Conservation (phyloP, 176 grass and related monocot genomes). For the Avena insularis region DNA sequence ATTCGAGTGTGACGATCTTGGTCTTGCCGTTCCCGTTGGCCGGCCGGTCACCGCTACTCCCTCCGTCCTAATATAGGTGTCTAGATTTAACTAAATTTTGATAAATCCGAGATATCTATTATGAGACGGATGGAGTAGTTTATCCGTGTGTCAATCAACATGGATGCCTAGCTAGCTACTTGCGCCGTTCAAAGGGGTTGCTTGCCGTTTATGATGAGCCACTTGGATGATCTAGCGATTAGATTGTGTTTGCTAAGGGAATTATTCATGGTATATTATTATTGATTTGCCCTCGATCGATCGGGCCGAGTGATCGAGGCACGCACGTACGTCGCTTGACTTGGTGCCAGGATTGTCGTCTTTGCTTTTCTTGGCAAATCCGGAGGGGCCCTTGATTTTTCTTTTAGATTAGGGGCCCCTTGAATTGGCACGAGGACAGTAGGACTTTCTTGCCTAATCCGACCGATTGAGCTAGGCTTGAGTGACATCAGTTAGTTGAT, state of each 20-base stretch:
- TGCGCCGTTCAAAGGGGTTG: not conserved
- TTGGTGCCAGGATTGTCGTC: slow-evolving; percentile 25
- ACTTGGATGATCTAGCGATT: not conserved
- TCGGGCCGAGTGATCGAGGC: not conserved
- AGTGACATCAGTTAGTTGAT: slow-evolving; percentile 50
- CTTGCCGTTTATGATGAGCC: not conserved
- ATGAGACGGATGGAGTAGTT: not conserved
- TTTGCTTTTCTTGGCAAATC: not conserved
- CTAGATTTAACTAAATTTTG: too few relatives aligned
- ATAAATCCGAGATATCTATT: too few relatives aligned
- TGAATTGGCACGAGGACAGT: not conserved
- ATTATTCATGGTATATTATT: not conserved
- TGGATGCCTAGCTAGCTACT: not conserved
- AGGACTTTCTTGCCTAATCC: not conserved
- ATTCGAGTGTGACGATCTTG: not conserved
- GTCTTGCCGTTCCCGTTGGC: slow-evolving; percentile 18
- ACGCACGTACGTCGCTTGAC: slow-evolving; percentile 44
- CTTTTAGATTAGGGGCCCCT: not conserved
- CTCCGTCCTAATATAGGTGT: too few relatives aligned
- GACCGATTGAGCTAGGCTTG: not conserved
- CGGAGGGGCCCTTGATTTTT: not conserved
- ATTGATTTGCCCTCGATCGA: not conserved
- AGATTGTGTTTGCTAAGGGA: not conserved
- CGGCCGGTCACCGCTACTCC: not conserved
- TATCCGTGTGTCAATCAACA: not conserved